Base-by-base conservation (phyloP, 1,284 basidiomycete genomes). In the Apiotrichum siamense region DNA sequence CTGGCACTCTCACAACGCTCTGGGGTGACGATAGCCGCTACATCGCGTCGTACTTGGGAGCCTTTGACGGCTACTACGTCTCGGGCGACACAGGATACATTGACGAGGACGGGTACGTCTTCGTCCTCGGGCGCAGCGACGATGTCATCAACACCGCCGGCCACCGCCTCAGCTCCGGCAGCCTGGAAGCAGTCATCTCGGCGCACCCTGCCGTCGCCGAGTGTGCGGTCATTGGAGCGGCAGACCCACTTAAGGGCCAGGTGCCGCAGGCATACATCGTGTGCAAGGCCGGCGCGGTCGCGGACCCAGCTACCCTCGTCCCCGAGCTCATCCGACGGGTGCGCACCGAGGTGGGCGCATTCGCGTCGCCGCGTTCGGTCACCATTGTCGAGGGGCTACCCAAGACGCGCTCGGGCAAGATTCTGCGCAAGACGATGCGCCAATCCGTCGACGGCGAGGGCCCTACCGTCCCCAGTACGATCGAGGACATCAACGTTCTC, bases 51-150 rank as follows among this genome's bases (percentile, higher is more conserved):
- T 96, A 96, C 78, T 87, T 96, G 83, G 81, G 80, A 73, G 80
- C 65, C 45, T 50, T 55, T 24, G 31, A 37, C 32, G 45, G 45
- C 36, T 29, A 51, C 35, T 46, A 44, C 21, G 5, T 89, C 80
- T 96, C 92, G 4, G 92, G 92, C 27, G 92, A 96, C 66, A 91
- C 92, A 48, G 92, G 90, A 23, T 86, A 84, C 36, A 81, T 91
- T 38, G 92, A 96, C 70, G 83, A 87, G 67, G 84, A 96, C 64
- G 92, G 92, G 7, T 97, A 97, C 76, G 90, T 90, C 67, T 91
- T 88, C 88, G 94, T 96, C 75, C 90, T 89, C 75, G 91, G 91
- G 41, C 85, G 92, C 63, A 83, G 96, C 45, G 92, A 97, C 73
- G 91, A 63, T 50, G 61, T 63, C 33, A 56, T 63, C 51, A 63